These are phyloP conservation scores for Ophiosphaerella korrae DNA, from an alignment of 2,329 filamentous ascomycete species.

Conservation along the genomic window DNA sequence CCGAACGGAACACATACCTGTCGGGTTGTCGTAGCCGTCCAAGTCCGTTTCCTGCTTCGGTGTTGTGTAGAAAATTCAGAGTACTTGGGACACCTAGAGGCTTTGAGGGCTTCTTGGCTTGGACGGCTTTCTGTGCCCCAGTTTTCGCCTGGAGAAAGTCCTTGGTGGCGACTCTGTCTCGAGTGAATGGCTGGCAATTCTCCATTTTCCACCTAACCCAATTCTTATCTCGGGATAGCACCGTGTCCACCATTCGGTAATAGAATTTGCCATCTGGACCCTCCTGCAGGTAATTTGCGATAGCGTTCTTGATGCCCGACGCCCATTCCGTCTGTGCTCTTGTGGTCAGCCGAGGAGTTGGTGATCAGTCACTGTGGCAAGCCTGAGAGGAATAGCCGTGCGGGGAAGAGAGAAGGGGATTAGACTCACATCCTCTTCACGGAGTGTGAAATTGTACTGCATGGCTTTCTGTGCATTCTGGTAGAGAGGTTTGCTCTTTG, in stretches of 20 bases:
- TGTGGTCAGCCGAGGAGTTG: slow-evolving; percentile 40
- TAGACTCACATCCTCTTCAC: slow-evolving; percentile 77
- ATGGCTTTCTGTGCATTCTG: slow-evolving; percentile 83
- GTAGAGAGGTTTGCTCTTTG: slow-evolving; percentile 77
- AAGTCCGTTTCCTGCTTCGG: slow-evolving; percentile 64
- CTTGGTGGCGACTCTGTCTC: slow-evolving; percentile 69
- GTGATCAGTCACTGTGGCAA: slow-evolving; percentile 28
- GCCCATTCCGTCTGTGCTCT: slow-evolving; percentile 77
- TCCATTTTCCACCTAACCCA: slow-evolving; percentile 99
- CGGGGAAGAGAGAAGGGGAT: slow-evolving; percentile 18
- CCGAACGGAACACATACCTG: slow-evolving; percentile 50
- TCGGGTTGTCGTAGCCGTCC: slow-evolving; percentile 70
- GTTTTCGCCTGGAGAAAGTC: slow-evolving; percentile 73
- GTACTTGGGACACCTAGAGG: slow-evolving; percentile 40
- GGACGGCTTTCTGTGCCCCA: slow-evolving; percentile 68
- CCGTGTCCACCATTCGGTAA: slow-evolving; percentile 94
- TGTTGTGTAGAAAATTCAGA: slow-evolving; percentile 73
- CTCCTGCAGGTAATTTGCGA: slow-evolving; percentile 81
- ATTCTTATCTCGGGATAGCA: slow-evolving; percentile 93
- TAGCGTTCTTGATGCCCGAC: slow-evolving; percentile 73
- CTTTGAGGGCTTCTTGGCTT: slow-evolving; percentile 70
- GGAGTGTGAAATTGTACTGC: slow-evolving; percentile 76
- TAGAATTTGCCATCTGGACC: slow-evolving; percentile 89
- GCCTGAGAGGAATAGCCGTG: slow-evolving; percentile 17
- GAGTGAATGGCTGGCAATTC: slow-evolving; percentile 85